phyloP scores from a whole-genome alignment of 2,329 filamentous ascomycete genomes.

The Penicillium sp. region DNA sequence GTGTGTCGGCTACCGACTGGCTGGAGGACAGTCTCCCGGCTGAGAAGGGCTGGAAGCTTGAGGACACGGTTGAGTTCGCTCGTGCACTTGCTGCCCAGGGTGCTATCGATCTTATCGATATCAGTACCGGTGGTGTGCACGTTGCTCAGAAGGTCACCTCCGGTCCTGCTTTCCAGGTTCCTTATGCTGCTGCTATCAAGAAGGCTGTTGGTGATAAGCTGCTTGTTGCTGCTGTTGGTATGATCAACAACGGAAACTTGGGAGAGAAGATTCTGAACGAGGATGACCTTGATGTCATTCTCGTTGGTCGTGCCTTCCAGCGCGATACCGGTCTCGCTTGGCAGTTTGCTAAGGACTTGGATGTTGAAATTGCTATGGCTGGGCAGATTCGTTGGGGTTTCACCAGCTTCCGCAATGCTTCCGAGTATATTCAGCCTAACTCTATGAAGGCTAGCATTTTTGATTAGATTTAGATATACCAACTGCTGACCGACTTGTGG shows the following conservation, averaged over 20 bases:
- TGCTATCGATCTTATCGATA: constrained; percentile 74
- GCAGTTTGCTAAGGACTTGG: constrained; percentile 31
- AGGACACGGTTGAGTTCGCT: constrained; percentile 64
- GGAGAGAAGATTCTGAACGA: constrained; percentile 61
- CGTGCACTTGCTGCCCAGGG: constrained; percentile 67
- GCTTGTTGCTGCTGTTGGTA: constrained; percentile 71
- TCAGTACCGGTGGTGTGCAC: constrained; percentile 73
- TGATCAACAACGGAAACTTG: constrained; percentile 66
- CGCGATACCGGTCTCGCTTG: constrained; percentile 26
- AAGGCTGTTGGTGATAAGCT: constrained; percentile 69
- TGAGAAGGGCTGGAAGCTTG: constrained; percentile 63
- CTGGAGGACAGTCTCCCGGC: constrained; percentile 63
- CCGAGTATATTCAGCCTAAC: constrained; percentile 27
- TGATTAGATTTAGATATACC: constrained; percentile 19
- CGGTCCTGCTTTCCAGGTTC: constrained; percentile 69
- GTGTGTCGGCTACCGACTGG: constrained; percentile 73
- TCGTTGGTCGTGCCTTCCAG: constrained; percentile 43
- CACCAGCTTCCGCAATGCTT: constrained; percentile 28
- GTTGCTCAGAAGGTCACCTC: constrained; percentile 42
- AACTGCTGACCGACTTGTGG: background rate
- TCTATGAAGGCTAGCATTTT: constrained; percentile 29
- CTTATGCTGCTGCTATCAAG: constrained; percentile 70
- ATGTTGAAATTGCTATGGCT: constrained; percentile 32
- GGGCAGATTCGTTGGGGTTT: constrained; percentile 35
- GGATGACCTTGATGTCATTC: constrained; percentile 62